phyloP scores from a whole-genome alignment of 495 filamentous ascomycete genomes.

The Thozetella sp. region DNA sequence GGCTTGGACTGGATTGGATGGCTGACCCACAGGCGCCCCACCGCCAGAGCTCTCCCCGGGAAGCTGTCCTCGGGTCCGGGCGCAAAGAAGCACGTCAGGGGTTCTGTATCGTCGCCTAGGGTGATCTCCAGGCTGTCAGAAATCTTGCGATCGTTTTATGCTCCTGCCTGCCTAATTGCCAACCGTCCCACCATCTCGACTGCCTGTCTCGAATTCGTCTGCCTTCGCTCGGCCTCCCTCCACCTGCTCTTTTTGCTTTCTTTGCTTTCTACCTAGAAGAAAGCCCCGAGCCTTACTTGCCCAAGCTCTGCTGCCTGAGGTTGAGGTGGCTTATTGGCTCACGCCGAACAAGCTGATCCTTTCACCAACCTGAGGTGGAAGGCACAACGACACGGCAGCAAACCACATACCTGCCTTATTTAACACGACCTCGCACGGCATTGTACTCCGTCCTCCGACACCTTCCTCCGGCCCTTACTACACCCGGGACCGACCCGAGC shows the following conservation, averaged over 20 bases:
- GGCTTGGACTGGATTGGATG: conserved; percentile 1
- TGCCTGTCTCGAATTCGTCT: neutral
- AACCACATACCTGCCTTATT: no score
- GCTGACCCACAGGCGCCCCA: neutral
- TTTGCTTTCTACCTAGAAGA: neutral
- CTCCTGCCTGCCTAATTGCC: conserved; percentile 2
- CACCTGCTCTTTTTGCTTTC: no score
- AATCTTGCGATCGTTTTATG: conserved; percentile 14
- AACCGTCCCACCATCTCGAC: neutral
- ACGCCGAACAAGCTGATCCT: neutral
- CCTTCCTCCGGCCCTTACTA: neutral
- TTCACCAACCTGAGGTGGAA: neutral
- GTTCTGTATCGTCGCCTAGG: neutral
- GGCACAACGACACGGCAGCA: neutral
- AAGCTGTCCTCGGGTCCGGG: neutral
- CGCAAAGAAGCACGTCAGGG: conserved; percentile 9
- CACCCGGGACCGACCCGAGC: neutral
- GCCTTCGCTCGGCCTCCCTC: neutral
- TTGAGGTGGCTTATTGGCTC: neutral
- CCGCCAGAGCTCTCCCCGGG: neutral
- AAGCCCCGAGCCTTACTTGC: neutral
- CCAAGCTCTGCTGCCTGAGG: neutral
- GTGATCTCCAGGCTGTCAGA: conserved; percentile 18
- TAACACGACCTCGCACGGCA: neutral
- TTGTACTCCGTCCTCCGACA: neutral